Base-by-base conservation (phyloP, 2,329 filamentous ascomycete species). In the Stagonosporopsis tanaceti region DNA sequence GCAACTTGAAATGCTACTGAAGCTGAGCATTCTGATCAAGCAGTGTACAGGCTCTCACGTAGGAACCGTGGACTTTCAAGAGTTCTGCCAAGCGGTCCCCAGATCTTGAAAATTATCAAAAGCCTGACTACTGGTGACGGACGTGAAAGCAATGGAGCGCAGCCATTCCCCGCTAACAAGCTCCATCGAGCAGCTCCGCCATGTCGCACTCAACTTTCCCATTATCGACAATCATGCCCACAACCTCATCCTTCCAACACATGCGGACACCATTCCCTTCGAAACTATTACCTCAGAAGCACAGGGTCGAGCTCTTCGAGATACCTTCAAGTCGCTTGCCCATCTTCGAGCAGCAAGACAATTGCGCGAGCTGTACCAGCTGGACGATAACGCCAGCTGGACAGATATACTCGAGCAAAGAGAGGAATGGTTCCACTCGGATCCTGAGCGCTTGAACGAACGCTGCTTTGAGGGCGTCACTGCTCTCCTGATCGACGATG, bases 401-500 rank as follows among this genome's bases (percentile, higher is more conserved):
- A 74, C 81, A 3, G 81, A 82, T 4, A 79, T 88, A 28, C 76
- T 84, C 47, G 73, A 77, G 34, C 81, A 82, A 52, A 78, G 84
- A 47, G 67, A 77, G 27, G 77, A 80, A 59, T 79, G 79, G 69
- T 73, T 85, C 8, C 70, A 79, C 25, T 74, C 77, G 20, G 63
- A 80, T 74, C 37, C 81, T 66, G 79, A 86, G 5, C 82, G 76
- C 2, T 87, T 92, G 80, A 80, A 85, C 11, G 80, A 78, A 41
- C 81, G 80, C 60, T 95, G 91, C 65, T 81, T 96, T 4, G 76
- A 85, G 12, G 91, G 91, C 1, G 90, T 91, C 27, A 87, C 93
- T 71, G 86, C 85, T 1, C 80, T 94, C 11, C 80, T 96, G 1
- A 83, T 96, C n/a, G 92, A 95, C 64, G 91, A 95, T 74, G 89